Conservation (phyloP, 495 filamentous ascomycete genomes). For the Bombardia bombarda region DNA sequence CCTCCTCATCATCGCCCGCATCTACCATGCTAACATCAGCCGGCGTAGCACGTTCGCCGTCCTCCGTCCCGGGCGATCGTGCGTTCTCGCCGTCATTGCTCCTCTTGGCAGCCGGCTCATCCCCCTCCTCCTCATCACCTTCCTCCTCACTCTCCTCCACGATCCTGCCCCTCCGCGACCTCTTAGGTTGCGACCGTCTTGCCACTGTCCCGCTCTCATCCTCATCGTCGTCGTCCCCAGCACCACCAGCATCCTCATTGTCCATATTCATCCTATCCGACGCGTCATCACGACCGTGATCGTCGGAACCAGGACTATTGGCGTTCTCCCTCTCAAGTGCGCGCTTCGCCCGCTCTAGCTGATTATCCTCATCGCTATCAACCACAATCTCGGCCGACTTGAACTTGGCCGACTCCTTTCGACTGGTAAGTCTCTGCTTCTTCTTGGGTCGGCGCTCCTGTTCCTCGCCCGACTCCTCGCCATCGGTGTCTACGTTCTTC, state of each 20-base stretch:
- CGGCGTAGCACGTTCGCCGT: not conserved
- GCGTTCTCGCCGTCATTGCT: not conserved
- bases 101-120: not conserved
- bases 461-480: conserved; percentile 29
- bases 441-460: conserved; percentile 47
- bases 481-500: conserved; percentile 33
- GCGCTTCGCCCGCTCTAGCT: conserved; percentile 33
- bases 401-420: conserved; percentile 52
- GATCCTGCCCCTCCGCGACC: conserved; percentile 29
- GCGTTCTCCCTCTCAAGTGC: conserved; percentile 18
- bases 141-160: conserved; percentile 39
- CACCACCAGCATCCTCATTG: conserved; percentile 13
- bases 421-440: conserved; percentile 52
- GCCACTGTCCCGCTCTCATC: conserved; percentile 29
- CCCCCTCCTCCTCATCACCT: conserved; percentile 21
- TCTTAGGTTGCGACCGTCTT: conserved; percentile 19
- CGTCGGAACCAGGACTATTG: conserved; percentile 7
- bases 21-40: not conserved
- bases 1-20: not conserved
- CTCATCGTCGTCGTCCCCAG: conserved; percentile 26
- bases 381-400: conserved; percentile 77
- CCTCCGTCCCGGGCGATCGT: too few relatives aligned
- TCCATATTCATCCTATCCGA: conserved; percentile 30
- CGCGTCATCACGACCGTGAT: conserved; percentile 14
- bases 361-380: conserved; percentile 48